Percentiles rank a stretch among this genome's conserved stretches.
These are phyloP conservation scores for Microstegium vimineum DNA, from an alignment of 176 grass and related monocot species.

Conservation along the genomic window DNA sequence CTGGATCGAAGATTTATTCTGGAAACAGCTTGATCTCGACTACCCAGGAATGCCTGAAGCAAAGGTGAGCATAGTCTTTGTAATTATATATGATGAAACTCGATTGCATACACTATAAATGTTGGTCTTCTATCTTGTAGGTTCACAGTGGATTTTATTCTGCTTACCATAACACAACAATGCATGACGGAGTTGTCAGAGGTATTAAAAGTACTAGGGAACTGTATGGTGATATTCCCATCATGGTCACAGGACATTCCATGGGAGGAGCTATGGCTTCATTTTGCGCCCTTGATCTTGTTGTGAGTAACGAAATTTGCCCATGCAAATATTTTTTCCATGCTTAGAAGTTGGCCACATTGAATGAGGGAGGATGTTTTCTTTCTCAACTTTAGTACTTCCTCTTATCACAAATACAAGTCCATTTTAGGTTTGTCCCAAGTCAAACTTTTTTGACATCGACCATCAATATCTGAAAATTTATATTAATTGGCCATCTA, in stretches of 20 bases:
- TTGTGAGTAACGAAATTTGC: constrained; percentile 48
- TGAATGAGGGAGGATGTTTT: not conserved
- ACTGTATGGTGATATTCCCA: constrained; percentile 52
- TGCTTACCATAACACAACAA: constrained; percentile 69
- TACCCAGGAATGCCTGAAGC: constrained; percentile 84
- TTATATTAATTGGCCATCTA: not conserved
- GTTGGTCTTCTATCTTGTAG: constrained; percentile 26
- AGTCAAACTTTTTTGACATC: not conserved
- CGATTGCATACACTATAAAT: constrained; percentile 10
- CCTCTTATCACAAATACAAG: not conserved
- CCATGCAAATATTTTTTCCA: not conserved
- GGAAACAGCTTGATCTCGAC: constrained; percentile 88
- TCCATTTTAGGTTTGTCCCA: not conserved
- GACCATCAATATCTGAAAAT: not conserved
- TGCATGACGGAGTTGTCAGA: constrained; percentile 40
- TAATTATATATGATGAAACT: constrained; percentile 8
- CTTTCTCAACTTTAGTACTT: not conserved
- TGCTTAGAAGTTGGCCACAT: constrained; percentile 1
- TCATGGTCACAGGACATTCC: constrained; percentile 69
- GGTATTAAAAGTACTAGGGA: constrained; percentile 54
- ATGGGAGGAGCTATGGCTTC: constrained; percentile 86
- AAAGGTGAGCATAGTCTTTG: constrained; percentile 51
- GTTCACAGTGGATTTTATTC: constrained; percentile 81
- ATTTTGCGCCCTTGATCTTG: constrained; percentile 72
- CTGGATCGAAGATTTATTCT: constrained; percentile 93